Conservation (phyloP, 169 alveolate species). For the Perkinsus chesapeaki region DNA sequence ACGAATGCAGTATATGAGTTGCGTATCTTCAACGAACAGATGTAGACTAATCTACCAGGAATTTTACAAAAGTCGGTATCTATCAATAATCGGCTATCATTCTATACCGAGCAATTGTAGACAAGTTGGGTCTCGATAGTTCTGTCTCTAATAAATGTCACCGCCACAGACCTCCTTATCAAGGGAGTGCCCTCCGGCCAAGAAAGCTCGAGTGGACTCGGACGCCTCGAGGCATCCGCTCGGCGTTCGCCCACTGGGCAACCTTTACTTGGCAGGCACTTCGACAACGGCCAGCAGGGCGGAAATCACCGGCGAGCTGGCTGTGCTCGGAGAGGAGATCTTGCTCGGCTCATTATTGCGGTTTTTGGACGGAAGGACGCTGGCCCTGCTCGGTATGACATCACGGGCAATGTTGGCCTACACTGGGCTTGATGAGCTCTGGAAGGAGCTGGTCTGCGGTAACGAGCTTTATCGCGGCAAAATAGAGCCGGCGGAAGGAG, state of each 20-base stretch:
- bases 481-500: neutral
- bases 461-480: neutral
- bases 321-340: neutral
- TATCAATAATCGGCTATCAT: too few species aligned
- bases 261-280: neutral
- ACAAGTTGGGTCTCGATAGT: too few species aligned
- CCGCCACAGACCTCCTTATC: neutral
- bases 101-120: too few species aligned
- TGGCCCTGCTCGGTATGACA: neutral
- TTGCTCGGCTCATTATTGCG: neutral
- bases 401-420: neutral
- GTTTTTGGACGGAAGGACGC: neutral
- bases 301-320: neutral
- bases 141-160: neutral
- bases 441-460: neutral
- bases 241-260: neutral
- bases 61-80: too few species aligned
- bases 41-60: too few species aligned
- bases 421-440: neutral
- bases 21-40: too few species aligned
- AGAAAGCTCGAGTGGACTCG: neutral
- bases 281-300: neutral
- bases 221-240: neutral
- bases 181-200: neutral
- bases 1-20: too few species aligned